Conservation (phyloP, 495 filamentous ascomycete genomes). For the Aspergillus avenaceus region DNA sequence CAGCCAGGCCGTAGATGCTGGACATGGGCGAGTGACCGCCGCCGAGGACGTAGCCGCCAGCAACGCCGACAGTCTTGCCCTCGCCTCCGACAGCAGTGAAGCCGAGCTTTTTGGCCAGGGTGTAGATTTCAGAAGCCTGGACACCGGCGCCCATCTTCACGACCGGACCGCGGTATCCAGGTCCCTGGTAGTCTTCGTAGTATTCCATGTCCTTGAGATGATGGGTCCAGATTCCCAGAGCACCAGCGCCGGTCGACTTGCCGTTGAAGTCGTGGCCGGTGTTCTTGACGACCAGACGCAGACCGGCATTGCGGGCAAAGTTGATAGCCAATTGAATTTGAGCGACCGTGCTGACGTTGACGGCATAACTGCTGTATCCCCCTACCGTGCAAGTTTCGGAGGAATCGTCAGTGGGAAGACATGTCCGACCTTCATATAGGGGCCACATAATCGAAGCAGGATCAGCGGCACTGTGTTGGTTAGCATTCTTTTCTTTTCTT, state of each 20-base stretch:
- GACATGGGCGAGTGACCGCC: slow-evolving; percentile 33
- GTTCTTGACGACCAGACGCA: slow-evolving; percentile 64
- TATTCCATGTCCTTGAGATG: slow-evolving; percentile 46
- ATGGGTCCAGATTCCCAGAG: slow-evolving; percentile 58
- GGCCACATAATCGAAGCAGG: slow-evolving; percentile 44
- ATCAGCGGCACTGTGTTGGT: slow-evolving; percentile 23
- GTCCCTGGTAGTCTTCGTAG: slow-evolving; percentile 27
- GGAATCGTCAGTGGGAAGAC: slow-evolving; percentile 27
- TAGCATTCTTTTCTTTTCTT: background rate
- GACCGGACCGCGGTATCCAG: slow-evolving; percentile 42
- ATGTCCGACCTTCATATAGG: slow-evolving; percentile 35
- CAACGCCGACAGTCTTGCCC: slow-evolving; percentile 39
- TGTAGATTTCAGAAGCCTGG: slow-evolving; percentile 48
- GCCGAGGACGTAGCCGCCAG: slow-evolving; percentile 41
- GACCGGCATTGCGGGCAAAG: slow-evolving; percentile 55
- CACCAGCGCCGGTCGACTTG: slow-evolving; percentile 53
- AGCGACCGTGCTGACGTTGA: slow-evolving; percentile 51
- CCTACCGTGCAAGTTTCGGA: slow-evolving; percentile 49
- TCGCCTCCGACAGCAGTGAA: slow-evolving; percentile 53
- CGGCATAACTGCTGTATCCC: slow-evolving; percentile 54
- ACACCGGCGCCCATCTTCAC: slow-evolving; percentile 57
- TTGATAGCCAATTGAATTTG: slow-evolving; percentile 57
- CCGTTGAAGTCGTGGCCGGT: slow-evolving; percentile 66
- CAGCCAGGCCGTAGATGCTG: slow-evolving; percentile 24
- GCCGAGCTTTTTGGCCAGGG: slow-evolving; percentile 38